Conservation (phyloP, 257 asterid genomes). For the Apocynum venetum region DNA sequence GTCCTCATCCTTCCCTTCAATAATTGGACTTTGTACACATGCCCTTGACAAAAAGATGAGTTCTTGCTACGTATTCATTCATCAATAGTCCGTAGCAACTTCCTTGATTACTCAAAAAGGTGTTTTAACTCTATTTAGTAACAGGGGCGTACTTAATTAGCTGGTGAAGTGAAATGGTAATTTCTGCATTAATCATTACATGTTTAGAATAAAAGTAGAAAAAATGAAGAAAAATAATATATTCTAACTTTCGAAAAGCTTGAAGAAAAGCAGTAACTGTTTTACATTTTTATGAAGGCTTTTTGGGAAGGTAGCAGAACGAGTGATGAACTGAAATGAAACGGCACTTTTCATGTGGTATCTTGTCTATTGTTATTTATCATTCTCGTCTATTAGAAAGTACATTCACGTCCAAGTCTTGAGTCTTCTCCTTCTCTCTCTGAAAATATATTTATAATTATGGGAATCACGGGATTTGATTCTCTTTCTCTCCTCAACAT, state of each 20-base stretch:
- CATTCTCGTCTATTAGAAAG: background rate
- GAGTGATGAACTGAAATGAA: background rate
- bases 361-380: background rate
- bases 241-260: background rate
- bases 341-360: background rate
- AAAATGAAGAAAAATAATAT: background rate
- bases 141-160: background rate
- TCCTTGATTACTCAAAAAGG: background rate
- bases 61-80: background rate
- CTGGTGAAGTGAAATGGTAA: background rate
- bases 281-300: background rate
- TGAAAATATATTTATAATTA: conserved; percentile 17
- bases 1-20: background rate
- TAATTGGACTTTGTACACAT: background rate
- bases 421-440: background rate
- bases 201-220: background rate
- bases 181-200: background rate
- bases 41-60: background rate
- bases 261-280: background rate
- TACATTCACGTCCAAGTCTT: background rate
- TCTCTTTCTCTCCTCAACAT: conserved; percentile 33
- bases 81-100: background rate
- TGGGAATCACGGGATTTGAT: conserved; percentile 60
- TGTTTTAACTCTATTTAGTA: background rate
- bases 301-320: background rate